phyloP scores from a whole-genome alignment of 2,329 filamentous ascomycete genomes.

The Sporothrix luriei region DNA sequence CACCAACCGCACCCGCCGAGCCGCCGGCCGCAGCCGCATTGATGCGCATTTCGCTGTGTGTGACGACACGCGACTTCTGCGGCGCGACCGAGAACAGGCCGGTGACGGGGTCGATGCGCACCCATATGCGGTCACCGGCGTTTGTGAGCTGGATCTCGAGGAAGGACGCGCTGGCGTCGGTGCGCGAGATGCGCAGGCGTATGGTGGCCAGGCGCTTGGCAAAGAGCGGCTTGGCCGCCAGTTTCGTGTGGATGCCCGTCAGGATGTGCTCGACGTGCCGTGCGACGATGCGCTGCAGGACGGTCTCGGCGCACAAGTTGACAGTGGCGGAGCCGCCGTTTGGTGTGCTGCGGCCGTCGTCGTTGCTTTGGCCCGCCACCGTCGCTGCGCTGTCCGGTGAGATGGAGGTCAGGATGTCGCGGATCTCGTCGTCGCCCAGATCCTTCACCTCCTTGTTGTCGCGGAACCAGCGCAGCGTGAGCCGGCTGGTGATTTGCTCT shows the following conservation, averaged over 20 bases:
- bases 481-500: constrained; percentile 53
- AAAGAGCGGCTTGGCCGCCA: constrained; percentile 64
- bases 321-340: constrained; percentile 41
- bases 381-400: constrained; percentile 39
- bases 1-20: background rate
- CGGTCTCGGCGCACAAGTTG: constrained; percentile 69
- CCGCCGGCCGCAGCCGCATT: constrained; percentile 48
- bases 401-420: constrained; percentile 62
- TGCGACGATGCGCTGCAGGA: constrained; percentile 74
- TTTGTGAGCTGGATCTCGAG: constrained; percentile 71
- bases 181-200: constrained; percentile 58
- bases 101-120: constrained; percentile 75
- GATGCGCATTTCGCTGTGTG: constrained; percentile 64
- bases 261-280: constrained; percentile 74
- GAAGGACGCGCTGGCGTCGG: constrained; percentile 66
- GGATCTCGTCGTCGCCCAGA: constrained; percentile 44
- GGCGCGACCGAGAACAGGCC: constrained; percentile 75
- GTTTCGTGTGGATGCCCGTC: constrained; percentile 62
- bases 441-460: constrained; percentile 75
- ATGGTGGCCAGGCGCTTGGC: constrained; percentile 61
- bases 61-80: constrained; percentile 58
- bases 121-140: constrained; percentile 55
- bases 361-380: background rate
- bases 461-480: constrained; percentile 79
- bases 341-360: background rate